Evolutionary conservation across 371 early-diverging fungal species (phyloP), one percentile per base, ranked within the genome.

Genomic region (Apophysomyces elegans): DNA sequence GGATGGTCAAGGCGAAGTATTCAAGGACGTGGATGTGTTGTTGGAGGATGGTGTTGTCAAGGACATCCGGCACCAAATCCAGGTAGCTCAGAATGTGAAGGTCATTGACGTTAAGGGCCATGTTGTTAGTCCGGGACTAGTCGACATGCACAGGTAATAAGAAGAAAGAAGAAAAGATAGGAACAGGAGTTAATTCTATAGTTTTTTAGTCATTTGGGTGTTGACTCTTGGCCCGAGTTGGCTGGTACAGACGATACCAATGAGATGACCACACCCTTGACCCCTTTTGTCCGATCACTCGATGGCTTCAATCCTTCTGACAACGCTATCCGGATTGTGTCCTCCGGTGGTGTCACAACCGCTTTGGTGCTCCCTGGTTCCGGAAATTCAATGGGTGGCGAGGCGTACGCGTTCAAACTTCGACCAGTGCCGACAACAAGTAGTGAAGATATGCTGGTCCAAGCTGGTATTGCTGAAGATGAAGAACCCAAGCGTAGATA

Each of bases 301-400:
- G 89, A 88, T 59, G 84, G 77, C 7, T 83, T 86, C 62, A 83
- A 86, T 66, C 85, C 88, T 7, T 77, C 76, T 47, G 91, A 91
- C 66, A 71, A 71, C 39, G 91, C 86, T 4, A 83, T 92, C 60
- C 74, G 74, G 6, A 82, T 88, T 70, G 85, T 90, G 39, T 69
- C 85, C 21, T 85, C 89, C 7, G 93, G 93, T 61, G 93, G 93
- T 54, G 84, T 93, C 58, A 91, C 93, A 13, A 87, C 92, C 3
- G 77, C 84, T 0, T 74, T 93, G 16, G 85, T 91, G 13, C 76
- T 93, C 5, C 93, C 93, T 8, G 93, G 93, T 2, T 86, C 86
- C 32, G 86, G 83, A 21, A 89, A 89, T 68, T 58, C 90, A 56
- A 90, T 91, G 83, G 93, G 92, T 59, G 92, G 93, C 37, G 91